These are phyloP conservation scores for Cladobotryum mycophilum DNA, from an alignment of 2,329 filamentous ascomycete species.

Conservation along the genomic window DNA sequence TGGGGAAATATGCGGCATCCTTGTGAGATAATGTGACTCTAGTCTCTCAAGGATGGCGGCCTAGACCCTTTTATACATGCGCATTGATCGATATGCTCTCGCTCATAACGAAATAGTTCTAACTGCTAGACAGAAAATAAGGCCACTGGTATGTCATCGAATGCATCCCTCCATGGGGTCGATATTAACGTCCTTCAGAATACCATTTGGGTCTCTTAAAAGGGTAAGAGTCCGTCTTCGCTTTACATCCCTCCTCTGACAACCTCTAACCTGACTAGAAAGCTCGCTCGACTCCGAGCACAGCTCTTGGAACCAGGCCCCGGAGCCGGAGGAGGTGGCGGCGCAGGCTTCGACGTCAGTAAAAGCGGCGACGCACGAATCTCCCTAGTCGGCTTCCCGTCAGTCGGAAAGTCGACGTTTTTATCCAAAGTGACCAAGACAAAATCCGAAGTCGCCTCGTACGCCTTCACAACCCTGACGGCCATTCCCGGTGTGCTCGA, in stretches of 20 bases:
- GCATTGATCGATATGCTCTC: too few relatives aligned
- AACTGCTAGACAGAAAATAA: slow-evolving; percentile 72
- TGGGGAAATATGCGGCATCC: background rate
- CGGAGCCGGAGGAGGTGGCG: slow-evolving; percentile 70
- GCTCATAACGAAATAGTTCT: slow-evolving; percentile 15
- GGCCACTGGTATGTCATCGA: slow-evolving; percentile 71
- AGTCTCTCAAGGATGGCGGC: background rate
- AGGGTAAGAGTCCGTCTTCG: slow-evolving; percentile 55
- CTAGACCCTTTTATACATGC: too few relatives aligned
- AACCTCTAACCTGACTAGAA: slow-evolving; percentile 49
- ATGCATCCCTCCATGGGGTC: too few relatives aligned
- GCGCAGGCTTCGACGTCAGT: slow-evolving; percentile 85
- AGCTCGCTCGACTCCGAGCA: slow-evolving; percentile 88
- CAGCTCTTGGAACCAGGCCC: slow-evolving; percentile 87
- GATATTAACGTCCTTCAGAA: slow-evolving; percentile 49
- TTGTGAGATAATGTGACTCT: background rate
- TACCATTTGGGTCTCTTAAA: slow-evolving; percentile 97
- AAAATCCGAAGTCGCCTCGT: slow-evolving; percentile 89
- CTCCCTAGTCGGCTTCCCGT: slow-evolving; percentile 96
- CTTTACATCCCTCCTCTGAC: background rate
- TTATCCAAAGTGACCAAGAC: slow-evolving; percentile 99
- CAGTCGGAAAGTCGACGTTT: slow-evolving; percentile 97
- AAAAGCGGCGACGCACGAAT: slow-evolving; percentile 97
- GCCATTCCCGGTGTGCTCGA: slow-evolving; percentile 96
- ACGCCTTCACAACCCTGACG: slow-evolving; percentile 94